Conservation (phyloP, 176 grass and related monocot genomes). For the Phyllostachys edulis region DNA sequence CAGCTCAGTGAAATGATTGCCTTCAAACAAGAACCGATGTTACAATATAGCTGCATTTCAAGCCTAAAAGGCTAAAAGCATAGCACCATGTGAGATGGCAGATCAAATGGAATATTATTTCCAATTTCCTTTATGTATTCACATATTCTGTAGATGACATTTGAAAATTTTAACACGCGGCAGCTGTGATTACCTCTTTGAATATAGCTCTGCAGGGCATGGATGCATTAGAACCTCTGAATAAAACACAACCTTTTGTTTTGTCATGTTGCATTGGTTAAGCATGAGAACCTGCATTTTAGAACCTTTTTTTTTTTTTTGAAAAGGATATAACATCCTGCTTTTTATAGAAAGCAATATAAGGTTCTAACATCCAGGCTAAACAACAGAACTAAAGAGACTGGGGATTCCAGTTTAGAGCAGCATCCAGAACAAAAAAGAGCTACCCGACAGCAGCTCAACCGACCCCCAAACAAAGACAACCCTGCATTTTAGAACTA, state of each 20-base stretch:
- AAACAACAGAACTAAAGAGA: too few relatives aligned
- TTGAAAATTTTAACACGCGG: background rate
- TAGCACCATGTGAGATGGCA: background rate
- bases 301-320: too few relatives aligned
- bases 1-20: background rate
- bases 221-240: background rate
- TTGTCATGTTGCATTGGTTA: background rate
- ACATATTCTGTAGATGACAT: background rate
- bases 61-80: slow-evolving; percentile 4
- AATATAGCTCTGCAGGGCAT: slow-evolving; percentile 5
- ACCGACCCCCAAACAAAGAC: too few relatives aligned
- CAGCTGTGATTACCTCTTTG: background rate
- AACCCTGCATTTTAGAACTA: background rate
- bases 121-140: background rate
- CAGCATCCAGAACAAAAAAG: too few relatives aligned
- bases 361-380: too few relatives aligned
- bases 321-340: too few relatives aligned
- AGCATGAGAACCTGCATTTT: background rate
- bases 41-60: background rate
- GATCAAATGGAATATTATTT: background rate
- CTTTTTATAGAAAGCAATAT: too few relatives aligned
- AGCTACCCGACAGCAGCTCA: too few relatives aligned
- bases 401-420: too few relatives aligned
- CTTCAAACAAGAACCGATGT: background rate
- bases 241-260: background rate